phyloP scores from a whole-genome alignment of 2,329 filamentous ascomycete species.

The Aureobasidium melanogenum region DNA sequence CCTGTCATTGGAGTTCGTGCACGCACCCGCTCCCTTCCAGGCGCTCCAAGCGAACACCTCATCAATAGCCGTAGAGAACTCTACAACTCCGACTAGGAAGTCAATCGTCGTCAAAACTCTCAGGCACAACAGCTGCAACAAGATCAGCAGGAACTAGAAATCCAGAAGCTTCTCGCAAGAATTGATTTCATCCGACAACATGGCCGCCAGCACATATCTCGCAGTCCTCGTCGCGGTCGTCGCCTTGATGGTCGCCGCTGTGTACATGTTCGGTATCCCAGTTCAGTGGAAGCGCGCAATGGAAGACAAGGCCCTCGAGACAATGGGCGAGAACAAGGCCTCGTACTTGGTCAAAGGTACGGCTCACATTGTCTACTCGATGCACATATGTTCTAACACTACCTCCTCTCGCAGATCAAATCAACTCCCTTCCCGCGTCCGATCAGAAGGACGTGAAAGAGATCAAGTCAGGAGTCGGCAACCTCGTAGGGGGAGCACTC shows the following conservation, averaged over 20 bases:
- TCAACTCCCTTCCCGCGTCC: conserved; percentile 21
- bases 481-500: conserved; percentile 23
- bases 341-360: conserved; percentile 25
- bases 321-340: conserved; percentile 45
- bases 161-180: background rate
- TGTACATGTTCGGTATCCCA: conserved; percentile 42
- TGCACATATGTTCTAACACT: background rate
- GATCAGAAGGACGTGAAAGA: conserved; percentile 28
- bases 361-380: too few relatives aligned
- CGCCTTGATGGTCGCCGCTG: conserved; percentile 28
- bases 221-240: conserved; percentile 26
- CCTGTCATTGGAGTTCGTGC: background rate
- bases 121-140: background rate
- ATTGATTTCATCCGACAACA: conserved; percentile 13
- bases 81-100: background rate
- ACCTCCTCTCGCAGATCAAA: conserved; percentile 16
- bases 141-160: background rate
- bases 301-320: conserved; percentile 38
- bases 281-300: conserved; percentile 38
- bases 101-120: background rate
- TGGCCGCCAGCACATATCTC: conserved; percentile 20
- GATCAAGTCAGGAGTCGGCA: conserved; percentile 25
- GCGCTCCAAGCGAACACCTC: background rate
- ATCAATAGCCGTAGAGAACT: background rate
- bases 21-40: background rate